These are phyloP conservation scores for Cystobasidiaceae sp. DNA, from an alignment of 1,284 basidiomycete genomes.

Conservation along the genomic window DNA sequence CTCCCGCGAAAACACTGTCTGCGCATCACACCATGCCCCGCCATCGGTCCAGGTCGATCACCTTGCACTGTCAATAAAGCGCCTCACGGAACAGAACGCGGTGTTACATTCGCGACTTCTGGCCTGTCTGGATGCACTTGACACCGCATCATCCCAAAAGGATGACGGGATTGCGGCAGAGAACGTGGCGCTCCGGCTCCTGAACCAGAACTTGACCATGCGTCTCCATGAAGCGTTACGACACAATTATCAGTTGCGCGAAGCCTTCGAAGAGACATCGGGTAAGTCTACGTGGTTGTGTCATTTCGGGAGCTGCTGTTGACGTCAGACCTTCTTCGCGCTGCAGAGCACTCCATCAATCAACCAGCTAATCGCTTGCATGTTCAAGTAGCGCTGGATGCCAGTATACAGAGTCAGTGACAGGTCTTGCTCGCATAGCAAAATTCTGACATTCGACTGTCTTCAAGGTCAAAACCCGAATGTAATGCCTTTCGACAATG, in stretches of 20 bases:
- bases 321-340: not conserved
- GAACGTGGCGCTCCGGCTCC: conserved; percentile 2
- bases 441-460: no score
- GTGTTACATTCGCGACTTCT: conserved; percentile 15
- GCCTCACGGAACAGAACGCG: conserved; percentile 12
- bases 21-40: not conserved
- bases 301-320: not conserved
- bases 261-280: not conserved
- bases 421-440: no score
- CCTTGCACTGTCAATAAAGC: conserved; percentile 1
- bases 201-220: conserved; percentile 6
- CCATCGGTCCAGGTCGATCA: conserved; percentile 1
- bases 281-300: not conserved
- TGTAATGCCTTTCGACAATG: no score
- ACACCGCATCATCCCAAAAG: not conserved
- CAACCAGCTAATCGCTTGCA: not conserved
- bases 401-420: not conserved
- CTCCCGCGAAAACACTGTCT: no score
- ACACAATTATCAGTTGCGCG: not conserved
- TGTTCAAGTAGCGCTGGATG: not conserved
- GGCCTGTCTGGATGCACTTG: conserved; percentile 10
- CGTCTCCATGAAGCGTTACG: conserved; percentile 5
- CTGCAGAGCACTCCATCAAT: not conserved
- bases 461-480: no score
- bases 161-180: not conserved